These are phyloP conservation scores for Rhizophagus sp. DNA, from an alignment of 192 early-diverging fungal species.

Conservation along the genomic window DNA sequence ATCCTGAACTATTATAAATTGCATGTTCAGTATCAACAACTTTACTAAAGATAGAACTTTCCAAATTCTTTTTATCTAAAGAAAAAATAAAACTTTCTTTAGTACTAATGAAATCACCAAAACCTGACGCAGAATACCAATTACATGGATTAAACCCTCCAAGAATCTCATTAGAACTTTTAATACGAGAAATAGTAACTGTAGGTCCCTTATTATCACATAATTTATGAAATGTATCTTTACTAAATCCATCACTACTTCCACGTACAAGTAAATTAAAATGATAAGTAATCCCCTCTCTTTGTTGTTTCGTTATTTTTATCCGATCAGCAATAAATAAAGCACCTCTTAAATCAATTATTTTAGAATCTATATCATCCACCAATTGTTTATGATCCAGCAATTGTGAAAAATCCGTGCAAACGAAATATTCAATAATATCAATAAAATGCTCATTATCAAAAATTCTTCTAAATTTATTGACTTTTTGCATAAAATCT, in stretches of 20 bases:
- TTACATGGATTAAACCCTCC: constrained; percentile 32
- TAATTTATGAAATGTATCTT: no score
- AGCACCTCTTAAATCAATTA: not conserved
- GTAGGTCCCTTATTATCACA: constrained; percentile 29
- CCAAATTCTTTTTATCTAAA: not conserved
- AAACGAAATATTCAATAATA: not conserved
- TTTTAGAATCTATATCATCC: not conserved
- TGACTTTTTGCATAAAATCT: not conserved
- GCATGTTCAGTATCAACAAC: not conserved
- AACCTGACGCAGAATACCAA: constrained; percentile 1
- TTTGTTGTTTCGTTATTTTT: not conserved
- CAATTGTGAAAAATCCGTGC: no score
- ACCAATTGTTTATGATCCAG: not conserved
- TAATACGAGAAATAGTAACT: constrained; percentile 23
- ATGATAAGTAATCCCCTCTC: not conserved
- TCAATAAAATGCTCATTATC: not conserved
- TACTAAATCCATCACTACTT: no score
- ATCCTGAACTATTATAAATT: not conserved
- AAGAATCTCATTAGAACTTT: constrained; percentile 27
- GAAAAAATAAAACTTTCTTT: constrained; percentile 2
- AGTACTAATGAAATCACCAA: not conserved
- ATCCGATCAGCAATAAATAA: not conserved
- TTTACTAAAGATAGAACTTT: not conserved
- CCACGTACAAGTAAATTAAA: no score
- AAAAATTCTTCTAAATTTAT: not conserved